phyloP scores from a whole-genome alignment of 495 filamentous ascomycete genomes.

The Lentithecium fluviatile region DNA sequence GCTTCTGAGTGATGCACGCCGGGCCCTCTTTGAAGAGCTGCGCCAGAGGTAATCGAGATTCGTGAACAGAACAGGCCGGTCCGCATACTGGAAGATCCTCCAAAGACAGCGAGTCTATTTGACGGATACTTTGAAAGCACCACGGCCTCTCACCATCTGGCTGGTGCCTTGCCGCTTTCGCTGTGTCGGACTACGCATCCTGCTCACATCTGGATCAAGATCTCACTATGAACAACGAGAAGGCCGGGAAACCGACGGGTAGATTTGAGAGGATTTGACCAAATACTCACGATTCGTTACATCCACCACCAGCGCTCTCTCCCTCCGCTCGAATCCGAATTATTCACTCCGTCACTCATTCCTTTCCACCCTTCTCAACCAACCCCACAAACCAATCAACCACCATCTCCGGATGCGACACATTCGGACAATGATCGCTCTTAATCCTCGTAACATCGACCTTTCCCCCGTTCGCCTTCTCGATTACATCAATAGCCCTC shows the following conservation, averaged over 20 bases:
- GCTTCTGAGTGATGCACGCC: not conserved
- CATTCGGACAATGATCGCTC: constrained; percentile 23
- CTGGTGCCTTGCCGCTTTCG: too few relatives aligned
- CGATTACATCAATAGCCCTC: constrained; percentile 25
- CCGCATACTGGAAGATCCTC: too few relatives aligned
- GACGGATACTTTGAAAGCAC: too few relatives aligned
- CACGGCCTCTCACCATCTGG: too few relatives aligned
- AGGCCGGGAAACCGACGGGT: too few relatives aligned
- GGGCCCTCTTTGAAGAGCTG: too few relatives aligned
- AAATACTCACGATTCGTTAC: too few relatives aligned
- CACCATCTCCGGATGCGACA: not conserved
- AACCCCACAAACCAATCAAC: constrained; percentile 20
- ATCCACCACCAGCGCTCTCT: not conserved
- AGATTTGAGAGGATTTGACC: too few relatives aligned
- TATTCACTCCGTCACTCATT: not conserved
- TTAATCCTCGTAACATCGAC: constrained; percentile 31
- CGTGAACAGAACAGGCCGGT: not conserved
- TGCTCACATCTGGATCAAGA: too few relatives aligned
- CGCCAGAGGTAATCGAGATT: not conserved
- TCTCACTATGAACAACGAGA: too few relatives aligned
- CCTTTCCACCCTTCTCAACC: not conserved
- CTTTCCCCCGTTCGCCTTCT: constrained; percentile 26
- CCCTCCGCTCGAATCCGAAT: not conserved
- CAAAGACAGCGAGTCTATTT: too few relatives aligned
- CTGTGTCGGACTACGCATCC: too few relatives aligned